phyloP scores from a whole-genome alignment of 805 yeast genomes.

The Starmerella apicola region DNA sequence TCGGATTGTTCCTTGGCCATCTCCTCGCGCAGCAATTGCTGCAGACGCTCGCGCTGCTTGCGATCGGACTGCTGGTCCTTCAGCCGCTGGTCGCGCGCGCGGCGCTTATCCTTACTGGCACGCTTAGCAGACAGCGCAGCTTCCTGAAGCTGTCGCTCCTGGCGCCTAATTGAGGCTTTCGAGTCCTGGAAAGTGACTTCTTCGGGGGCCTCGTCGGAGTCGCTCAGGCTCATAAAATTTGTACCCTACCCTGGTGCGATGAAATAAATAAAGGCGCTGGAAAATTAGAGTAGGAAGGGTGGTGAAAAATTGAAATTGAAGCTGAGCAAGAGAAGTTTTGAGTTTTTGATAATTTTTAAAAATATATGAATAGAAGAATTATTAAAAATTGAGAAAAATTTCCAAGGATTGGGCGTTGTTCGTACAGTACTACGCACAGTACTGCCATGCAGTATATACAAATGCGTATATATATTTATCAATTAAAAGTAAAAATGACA shows the following conservation, averaged over 20 bases:
- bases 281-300: too few relatives aligned
- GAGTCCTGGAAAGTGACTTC: slow-evolving; percentile 24
- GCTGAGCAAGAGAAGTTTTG: too few relatives aligned
- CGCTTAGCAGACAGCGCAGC: slow-evolving; percentile 8
- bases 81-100: slow-evolving; percentile 21
- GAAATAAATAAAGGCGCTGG: too few relatives aligned
- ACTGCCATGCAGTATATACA: too few relatives aligned
- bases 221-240: background rate
- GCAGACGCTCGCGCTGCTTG: slow-evolving; percentile 20
- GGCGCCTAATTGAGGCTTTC: slow-evolving; percentile 6
- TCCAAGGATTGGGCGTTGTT: too few relatives aligned
- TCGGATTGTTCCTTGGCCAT: slow-evolving; percentile 9
- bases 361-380: too few relatives aligned
- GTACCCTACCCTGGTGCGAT: background rate
- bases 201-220: slow-evolving; percentile 29
- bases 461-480: too few relatives aligned
- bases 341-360: too few relatives aligned
- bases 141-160: slow-evolving; percentile 10
- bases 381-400: too few relatives aligned
- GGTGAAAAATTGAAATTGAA: too few relatives aligned
- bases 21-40: slow-evolving; percentile 20
- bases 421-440: too few relatives aligned
- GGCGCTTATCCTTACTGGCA: slow-evolving; percentile 22
- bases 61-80: slow-evolving; percentile 14
- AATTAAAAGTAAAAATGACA: too few relatives aligned